These are phyloP conservation scores for Phoma sp. DNA, from an alignment of 2,329 filamentous ascomycete species.

Conservation along the genomic window DNA sequence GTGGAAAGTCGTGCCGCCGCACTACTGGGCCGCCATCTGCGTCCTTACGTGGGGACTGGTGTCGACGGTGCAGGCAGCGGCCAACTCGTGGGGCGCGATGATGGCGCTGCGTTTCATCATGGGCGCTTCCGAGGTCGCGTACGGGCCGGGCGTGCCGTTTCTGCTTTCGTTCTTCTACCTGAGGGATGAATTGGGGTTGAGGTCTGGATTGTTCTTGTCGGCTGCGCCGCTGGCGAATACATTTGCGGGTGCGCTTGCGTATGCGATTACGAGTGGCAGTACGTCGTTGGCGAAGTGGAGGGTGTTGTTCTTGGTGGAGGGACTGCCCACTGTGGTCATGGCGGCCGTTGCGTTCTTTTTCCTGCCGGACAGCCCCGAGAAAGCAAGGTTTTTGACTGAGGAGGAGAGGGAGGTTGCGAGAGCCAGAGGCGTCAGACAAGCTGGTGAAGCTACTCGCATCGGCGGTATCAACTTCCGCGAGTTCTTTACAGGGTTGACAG, in stretches of 20 bases:
- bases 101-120: slow-evolving; percentile 48
- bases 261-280: slow-evolving; percentile 65
- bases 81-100: slow-evolving; percentile 40
- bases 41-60: slow-evolving; percentile 48
- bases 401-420: slow-evolving; percentile 49
- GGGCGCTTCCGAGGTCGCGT: slow-evolving; percentile 53
- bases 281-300: slow-evolving; percentile 68
- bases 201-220: slow-evolving; percentile 62
- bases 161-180: slow-evolving; percentile 67
- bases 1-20: slow-evolving; percentile 49
- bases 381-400: slow-evolving; percentile 52
- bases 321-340: slow-evolving; percentile 54
- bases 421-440: slow-evolving; percentile 41
- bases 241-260: slow-evolving; percentile 71
- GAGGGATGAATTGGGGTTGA: slow-evolving; percentile 62
- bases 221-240: slow-evolving; percentile 76
- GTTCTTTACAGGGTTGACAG: slow-evolving; percentile 36
- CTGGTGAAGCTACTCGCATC: slow-evolving; percentile 35
- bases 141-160: slow-evolving; percentile 57
- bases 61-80: slow-evolving; percentile 42
- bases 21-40: slow-evolving; percentile 45
- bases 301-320: slow-evolving; percentile 59
- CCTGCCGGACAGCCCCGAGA: slow-evolving; percentile 55
- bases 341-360: slow-evolving; percentile 52
- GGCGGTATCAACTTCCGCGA: slow-evolving; percentile 42